A percentile compares a stretch with the other conserved stretches of the same genome.
These are phyloP conservation scores for Calonectria crousiana DNA, from an alignment of 2,329 filamentous ascomycete genomes.

Conservation along the genomic window DNA sequence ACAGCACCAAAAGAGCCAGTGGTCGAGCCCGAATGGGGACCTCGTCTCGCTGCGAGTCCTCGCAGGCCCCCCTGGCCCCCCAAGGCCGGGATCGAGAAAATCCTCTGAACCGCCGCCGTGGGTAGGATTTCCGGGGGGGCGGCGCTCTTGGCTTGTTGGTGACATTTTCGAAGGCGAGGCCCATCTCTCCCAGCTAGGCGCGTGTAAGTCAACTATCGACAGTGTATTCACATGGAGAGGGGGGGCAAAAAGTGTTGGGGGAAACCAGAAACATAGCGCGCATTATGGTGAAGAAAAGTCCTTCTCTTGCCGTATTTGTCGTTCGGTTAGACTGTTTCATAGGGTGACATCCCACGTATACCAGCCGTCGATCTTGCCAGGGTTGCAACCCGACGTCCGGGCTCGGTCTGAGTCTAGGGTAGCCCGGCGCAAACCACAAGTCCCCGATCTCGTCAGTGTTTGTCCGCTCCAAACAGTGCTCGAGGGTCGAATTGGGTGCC, in stretches of 20 bases:
- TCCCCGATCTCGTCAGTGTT: not conserved
- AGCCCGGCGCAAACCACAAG: not conserved
- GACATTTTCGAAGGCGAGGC: conserved; percentile 5
- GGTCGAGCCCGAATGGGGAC: conserved; percentile 10
- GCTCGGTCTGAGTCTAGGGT: not conserved
- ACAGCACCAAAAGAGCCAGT: not conserved
- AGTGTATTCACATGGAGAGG: not conserved
- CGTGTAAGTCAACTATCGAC: not conserved
- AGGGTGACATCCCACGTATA: not conserved
- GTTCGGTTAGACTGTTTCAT: not conserved
- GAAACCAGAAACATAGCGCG: not conserved
- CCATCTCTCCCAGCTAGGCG: not conserved
- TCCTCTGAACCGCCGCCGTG: conserved; percentile 25
- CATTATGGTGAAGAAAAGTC: not conserved
- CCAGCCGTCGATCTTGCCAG: not conserved
- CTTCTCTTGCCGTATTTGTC: not conserved
- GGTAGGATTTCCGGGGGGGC: conserved; percentile 19
- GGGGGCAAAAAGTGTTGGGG: not conserved
- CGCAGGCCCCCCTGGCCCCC: conserved; percentile 1
- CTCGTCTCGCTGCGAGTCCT: conserved; percentile 8
- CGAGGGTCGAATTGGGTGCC: not conserved
- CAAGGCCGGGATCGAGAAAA: conserved; percentile 5
- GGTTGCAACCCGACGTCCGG: not conserved
- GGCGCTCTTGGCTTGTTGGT: not conserved
- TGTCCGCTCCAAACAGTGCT: not conserved